Percentiles rank a stretch among this genome's conserved stretches.
phyloP scores from a whole-genome alignment of 2,329 filamentous ascomycete species.

The Clarireedia hainanense region DNA sequence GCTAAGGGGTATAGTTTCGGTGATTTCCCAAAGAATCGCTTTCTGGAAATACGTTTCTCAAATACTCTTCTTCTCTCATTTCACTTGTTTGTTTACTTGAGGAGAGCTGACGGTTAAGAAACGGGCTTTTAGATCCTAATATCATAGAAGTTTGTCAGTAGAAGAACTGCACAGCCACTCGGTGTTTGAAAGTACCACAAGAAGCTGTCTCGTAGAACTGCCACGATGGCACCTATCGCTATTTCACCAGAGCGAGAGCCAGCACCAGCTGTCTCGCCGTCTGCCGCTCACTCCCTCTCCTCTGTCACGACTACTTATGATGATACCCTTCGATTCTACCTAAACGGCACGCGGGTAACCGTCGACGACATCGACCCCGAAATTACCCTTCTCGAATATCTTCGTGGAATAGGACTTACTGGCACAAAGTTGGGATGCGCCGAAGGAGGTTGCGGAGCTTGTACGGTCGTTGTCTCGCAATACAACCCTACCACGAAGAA shows the following conservation, averaged over 20 bases:
- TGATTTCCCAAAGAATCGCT: background rate
- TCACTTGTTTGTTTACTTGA: background rate
- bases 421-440: constrained; percentile 95
- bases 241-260: constrained; percentile 43
- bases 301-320: constrained; percentile 70
- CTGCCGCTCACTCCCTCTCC: constrained; percentile 36
- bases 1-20: constrained; percentile 1
- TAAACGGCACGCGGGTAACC: constrained; percentile 86
- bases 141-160: too few species aligned
- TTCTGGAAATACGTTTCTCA: too few species aligned
- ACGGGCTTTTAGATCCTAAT: too few species aligned
- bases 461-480: constrained; percentile 90
- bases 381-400: constrained; percentile 83
- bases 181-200: too few species aligned
- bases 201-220: background rate
- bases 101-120: background rate
- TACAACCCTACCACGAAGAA: constrained; percentile 77
- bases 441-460: constrained; percentile 93
- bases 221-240: constrained; percentile 48
- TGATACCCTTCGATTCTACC: constrained; percentile 83
- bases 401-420: constrained; percentile 85
- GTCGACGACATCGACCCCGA: constrained; percentile 87
- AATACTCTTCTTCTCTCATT: background rate
- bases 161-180: too few species aligned
- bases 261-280: constrained; percentile 28